Base-by-base conservation (phyloP, 2,329 filamentous ascomycete genomes). In the Orbilia blumenaviensis region DNA sequence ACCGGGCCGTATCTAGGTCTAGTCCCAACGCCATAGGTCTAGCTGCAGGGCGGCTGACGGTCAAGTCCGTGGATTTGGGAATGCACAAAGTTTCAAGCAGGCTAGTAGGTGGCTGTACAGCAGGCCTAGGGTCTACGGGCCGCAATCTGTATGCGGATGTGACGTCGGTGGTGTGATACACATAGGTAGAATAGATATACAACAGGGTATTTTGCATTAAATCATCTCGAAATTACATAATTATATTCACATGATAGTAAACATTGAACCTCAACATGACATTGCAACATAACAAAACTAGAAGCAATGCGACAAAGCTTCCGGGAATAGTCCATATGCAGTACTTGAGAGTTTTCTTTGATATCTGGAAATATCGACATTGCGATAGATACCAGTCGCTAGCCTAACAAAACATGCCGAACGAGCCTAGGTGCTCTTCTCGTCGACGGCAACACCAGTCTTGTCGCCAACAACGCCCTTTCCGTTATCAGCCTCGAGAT, bases 381-480 rank as follows among this genome's bases (percentile, higher is more conserved):
- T 46, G 18, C 38, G 2, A 23, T 62, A 44, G n/a, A n/a, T 21
- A 14, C 18, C 25, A 60, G 12, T 41, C 16, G 21, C 12, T 27
- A 41, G n/a, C 10, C 32, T 7, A 60, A 7, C 12, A 50, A n/a
- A n/a, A 21, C 21, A 5, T 23, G n/a, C 27, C 6, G 3, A 41
- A 29, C 2, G 16, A 32, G 6, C 21, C 34, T 61, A 74, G 16
- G 29, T 61, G 12, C 64, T 76, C 72, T 76, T 76, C 38, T 76
- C 72, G 21, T 76, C 72, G 42, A 69, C 69, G n/a, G 66, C 69
- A 6, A 74, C 61, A 21, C 52, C 54, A 18, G 16, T 54, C 16
- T 42, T 3, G 67, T 58, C 8, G 50, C n/a, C n/a, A n/a, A 75
- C n/a, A 32, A 63, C 50, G 16, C 72, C 64, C 32, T 76, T 76